These are phyloP conservation scores for Candida taoyuanica DNA, from an alignment of 805 yeast species.

Conservation along the genomic window DNA sequence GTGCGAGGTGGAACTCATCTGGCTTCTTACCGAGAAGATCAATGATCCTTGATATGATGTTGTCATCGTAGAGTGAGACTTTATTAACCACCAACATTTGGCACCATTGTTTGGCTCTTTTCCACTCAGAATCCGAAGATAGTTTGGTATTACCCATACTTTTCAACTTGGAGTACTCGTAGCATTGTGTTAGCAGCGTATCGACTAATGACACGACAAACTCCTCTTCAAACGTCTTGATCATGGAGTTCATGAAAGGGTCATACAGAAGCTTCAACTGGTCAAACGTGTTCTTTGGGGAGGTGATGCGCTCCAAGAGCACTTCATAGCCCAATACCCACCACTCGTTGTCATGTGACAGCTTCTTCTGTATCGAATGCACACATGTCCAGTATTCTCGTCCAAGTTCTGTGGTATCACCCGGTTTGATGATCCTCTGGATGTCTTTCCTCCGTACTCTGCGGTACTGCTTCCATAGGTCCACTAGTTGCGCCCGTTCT, in stretches of 20 bases:
- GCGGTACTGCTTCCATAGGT: constrained; percentile 42
- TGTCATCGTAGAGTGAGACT: not conserved
- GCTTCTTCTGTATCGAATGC: constrained; percentile 14
- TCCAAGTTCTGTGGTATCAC: constrained; percentile 40
- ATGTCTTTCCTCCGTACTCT: constrained; percentile 45
- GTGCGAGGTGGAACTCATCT: constrained; percentile 4
- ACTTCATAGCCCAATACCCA: constrained; percentile 22
- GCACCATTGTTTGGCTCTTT: constrained; percentile 14
- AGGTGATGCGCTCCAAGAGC: constrained; percentile 33
- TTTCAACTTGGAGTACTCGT: constrained; percentile 16
- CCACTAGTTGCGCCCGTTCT: constrained; percentile 25
- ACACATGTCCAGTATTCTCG: constrained; percentile 39
- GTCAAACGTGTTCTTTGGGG: constrained; percentile 25
- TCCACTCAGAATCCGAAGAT: constrained; percentile 8
- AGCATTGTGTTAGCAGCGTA: constrained; percentile 7
- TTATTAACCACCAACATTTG: constrained; percentile 14
- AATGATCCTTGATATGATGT: constrained; percentile 5
- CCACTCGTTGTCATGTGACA: constrained; percentile 13
- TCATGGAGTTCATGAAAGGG: constrained; percentile 21
- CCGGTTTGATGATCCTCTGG: constrained; percentile 34
- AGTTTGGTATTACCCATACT: not conserved
- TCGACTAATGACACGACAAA: constrained; percentile 22
- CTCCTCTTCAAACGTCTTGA: constrained; percentile 19
- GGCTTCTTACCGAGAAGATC: constrained; percentile 18
- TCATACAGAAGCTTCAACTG: constrained; percentile 29